Conservation (phyloP, 2,329 filamentous ascomycete genomes). For the Cercospora sp. region DNA sequence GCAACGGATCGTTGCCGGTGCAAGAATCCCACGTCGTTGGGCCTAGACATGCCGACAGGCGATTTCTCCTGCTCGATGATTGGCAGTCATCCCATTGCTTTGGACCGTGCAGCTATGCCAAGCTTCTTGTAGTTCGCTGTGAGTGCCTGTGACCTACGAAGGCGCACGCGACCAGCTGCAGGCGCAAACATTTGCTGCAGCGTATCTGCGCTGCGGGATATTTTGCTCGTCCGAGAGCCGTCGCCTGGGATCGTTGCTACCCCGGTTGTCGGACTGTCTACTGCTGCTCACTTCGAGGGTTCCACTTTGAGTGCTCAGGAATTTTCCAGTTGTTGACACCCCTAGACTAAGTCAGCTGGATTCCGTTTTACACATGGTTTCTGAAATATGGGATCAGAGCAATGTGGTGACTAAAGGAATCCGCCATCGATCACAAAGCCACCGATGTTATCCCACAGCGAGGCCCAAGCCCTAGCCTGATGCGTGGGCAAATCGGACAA, state of each 20-base stretch:
- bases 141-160: not conserved
- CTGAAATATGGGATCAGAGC: not conserved
- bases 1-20: not conserved
- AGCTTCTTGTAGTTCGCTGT: not conserved
- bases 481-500: not conserved
- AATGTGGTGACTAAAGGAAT: not conserved
- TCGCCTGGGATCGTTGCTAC: not conserved
- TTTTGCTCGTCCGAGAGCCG: not conserved
- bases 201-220: not conserved
- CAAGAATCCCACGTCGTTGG: not conserved
- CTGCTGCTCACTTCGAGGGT: constrained; percentile 7
- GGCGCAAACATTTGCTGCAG: not conserved
- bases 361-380: not conserved
- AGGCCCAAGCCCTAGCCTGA: not conserved
- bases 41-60: not conserved
- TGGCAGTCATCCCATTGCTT: not conserved
- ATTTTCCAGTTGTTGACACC: constrained; percentile 86
- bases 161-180: constrained; percentile 2
- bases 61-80: not conserved
- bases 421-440: not conserved
- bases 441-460: not conserved
- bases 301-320: constrained; percentile 43
- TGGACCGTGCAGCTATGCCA: not conserved
- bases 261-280: not conserved
- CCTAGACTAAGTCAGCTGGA: constrained; percentile 28